Percentiles rank a stretch among this genome's conserved stretches.
These are phyloP conservation scores for Delonix regia DNA, from an alignment of 306 rosid genomes.

Conservation along the genomic window DNA sequence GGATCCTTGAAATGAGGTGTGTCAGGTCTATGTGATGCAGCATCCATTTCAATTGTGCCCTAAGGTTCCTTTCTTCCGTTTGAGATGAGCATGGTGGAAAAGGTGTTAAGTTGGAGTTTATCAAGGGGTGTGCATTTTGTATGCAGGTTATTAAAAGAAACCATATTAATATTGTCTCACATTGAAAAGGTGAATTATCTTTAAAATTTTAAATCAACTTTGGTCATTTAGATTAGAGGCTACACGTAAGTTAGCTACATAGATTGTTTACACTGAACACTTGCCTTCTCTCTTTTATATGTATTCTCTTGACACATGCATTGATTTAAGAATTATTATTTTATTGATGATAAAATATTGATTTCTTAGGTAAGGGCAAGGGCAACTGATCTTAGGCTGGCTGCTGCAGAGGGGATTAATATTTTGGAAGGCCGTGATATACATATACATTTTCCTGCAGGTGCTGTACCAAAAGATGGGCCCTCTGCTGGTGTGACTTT, in stretches of 20 bases:
- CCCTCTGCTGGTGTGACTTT: constrained; percentile 99
- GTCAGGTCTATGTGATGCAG: neutral
- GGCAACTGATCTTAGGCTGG: constrained; percentile 74
- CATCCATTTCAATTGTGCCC: constrained; percentile 6
- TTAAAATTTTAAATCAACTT: constrained; percentile 13
- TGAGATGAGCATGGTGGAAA: constrained; percentile 17
- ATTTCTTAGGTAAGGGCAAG: constrained; percentile 80
- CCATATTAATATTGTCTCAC: neutral
- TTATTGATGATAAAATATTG: constrained; percentile 35
- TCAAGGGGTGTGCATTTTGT: neutral
- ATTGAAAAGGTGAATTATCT: neutral
- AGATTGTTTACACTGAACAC: constrained; percentile 15
- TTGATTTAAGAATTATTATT: constrained; percentile 33
- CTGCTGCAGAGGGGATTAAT: constrained; percentile 64
- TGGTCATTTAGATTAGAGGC: constrained; percentile 22
- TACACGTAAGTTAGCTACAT: constrained; percentile 1
- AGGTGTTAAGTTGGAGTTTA: neutral
- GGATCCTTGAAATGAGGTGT: constrained; percentile 3
- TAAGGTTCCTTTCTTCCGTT: constrained; percentile 13
- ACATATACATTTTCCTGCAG: constrained; percentile 99
- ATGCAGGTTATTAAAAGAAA: neutral
- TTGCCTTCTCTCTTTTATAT: constrained; percentile 25
- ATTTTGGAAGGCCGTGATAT: constrained; percentile 88
- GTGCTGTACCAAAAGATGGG: constrained; percentile 98
- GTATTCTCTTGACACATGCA: constrained; percentile 11